phyloP scores from a whole-genome alignment of 176 grass and related monocot genomes.

The Triticum dicoccoides region DNA sequence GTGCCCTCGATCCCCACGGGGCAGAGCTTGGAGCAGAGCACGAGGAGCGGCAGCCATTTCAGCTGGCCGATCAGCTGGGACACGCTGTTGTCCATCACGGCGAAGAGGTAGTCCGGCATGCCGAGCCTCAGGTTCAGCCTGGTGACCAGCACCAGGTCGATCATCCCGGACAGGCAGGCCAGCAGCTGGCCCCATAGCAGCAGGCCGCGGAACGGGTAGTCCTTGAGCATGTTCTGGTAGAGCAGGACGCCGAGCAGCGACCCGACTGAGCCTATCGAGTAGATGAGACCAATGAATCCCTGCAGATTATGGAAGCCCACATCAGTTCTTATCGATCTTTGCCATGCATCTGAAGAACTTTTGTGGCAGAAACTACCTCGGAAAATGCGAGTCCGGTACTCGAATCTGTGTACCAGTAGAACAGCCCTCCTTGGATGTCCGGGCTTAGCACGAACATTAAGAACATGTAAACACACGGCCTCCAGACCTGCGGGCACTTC shows the following conservation, averaged over 20 bases:
- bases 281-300: conserved; percentile 70
- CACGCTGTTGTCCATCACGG: conserved; percentile 52
- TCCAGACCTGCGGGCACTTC: conserved; percentile 65
- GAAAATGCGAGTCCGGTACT: conserved; percentile 63
- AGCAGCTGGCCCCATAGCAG: conserved; percentile 76
- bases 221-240: conserved; percentile 66
- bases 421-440: conserved; percentile 91
- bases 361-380: conserved; percentile 31
- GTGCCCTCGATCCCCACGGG: conserved; percentile 77
- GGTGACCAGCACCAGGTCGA: conserved; percentile 67
- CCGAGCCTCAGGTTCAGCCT: conserved; percentile 54
- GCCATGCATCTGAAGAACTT: neutral
- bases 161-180: conserved; percentile 58
- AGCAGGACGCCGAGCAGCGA: conserved; percentile 76
- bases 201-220: conserved; percentile 57
- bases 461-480: conserved; percentile 74
- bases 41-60: conserved; percentile 79
- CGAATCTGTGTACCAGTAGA: conserved; percentile 81
- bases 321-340: neutral
- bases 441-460: conserved; percentile 58
- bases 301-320: neutral
- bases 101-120: conserved; percentile 69
- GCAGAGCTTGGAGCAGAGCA: conserved; percentile 80
- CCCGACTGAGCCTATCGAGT: conserved; percentile 69
- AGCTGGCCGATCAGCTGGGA: conserved; percentile 58